phyloP scores from a whole-genome alignment of 2,329 filamentous ascomycete species.

The Penicillium sp. region DNA sequence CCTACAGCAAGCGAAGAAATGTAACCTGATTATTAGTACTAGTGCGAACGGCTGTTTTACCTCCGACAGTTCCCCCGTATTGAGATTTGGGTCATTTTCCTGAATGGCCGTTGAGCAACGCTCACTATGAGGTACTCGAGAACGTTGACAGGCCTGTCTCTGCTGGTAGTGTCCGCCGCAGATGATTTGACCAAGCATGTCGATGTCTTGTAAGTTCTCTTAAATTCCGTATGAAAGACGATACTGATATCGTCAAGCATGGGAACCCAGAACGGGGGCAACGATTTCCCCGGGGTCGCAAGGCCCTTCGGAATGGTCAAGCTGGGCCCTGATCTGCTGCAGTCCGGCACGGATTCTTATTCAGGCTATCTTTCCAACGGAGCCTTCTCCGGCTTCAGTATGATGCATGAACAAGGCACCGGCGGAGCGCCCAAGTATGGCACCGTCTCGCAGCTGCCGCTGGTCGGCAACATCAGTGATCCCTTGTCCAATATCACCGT shows the following conservation, averaged over 20 bases:
- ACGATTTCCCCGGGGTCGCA: constrained; percentile 44
- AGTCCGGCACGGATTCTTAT: constrained; percentile 38
- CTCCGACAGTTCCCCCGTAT: background rate
- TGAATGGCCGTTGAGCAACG: background rate
- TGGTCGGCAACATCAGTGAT: constrained; percentile 51
- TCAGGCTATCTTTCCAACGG: constrained; percentile 45
- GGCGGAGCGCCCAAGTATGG: constrained; percentile 70
- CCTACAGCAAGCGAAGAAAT: background rate
- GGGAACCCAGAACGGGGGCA: constrained; percentile 37
- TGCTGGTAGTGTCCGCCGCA: constrained; percentile 13
- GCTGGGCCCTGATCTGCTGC: constrained; percentile 42
- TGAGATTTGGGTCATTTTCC: background rate
- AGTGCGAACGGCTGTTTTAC: background rate
- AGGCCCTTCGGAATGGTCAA: constrained; percentile 46
- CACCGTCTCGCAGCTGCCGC: constrained; percentile 60
- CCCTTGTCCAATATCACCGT: constrained; percentile 58
- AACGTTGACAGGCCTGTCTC: constrained; percentile 13
- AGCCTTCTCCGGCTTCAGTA: constrained; percentile 59
- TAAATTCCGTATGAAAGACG: background rate
- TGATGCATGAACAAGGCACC: constrained; percentile 67
- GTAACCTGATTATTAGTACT: background rate
- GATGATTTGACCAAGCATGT: constrained; percentile 28
- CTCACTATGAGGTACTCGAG: constrained; percentile 6
- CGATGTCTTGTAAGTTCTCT: constrained; percentile 28
- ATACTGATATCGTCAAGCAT: constrained; percentile 20